phyloP scores from a whole-genome alignment of 805 yeast species.

The Lachancea mirantina region DNA sequence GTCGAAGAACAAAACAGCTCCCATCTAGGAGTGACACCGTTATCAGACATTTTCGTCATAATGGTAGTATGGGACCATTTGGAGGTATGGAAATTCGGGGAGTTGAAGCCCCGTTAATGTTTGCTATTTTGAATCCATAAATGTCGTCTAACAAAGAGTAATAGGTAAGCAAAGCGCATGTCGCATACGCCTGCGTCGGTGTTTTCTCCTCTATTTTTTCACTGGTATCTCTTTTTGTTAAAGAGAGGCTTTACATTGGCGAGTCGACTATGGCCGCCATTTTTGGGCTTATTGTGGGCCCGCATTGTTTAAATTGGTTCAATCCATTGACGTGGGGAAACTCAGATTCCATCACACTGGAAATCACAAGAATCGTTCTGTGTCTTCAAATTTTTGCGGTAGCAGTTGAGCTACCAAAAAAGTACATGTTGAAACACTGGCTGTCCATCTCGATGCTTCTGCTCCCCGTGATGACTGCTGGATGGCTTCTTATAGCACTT shows the following conservation, averaged over 20 bases:
- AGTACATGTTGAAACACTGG: constrained; percentile 83
- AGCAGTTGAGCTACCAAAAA: constrained; percentile 87
- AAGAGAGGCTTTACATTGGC: constrained; percentile 79
- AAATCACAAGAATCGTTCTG: constrained; percentile 72
- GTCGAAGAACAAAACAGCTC: no score
- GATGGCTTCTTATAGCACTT: constrained; percentile 79
- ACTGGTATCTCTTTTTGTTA: constrained; percentile 69
- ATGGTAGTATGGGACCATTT: constrained; percentile 32
- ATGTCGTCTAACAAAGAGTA: neutral
- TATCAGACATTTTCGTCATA: neutral
- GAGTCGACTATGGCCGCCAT: constrained; percentile 87
- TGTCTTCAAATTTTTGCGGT: constrained; percentile 90
- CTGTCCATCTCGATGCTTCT: constrained; percentile 63
- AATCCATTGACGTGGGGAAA: constrained; percentile 82
- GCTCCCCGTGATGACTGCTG: constrained; percentile 82
- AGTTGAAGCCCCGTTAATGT: neutral
- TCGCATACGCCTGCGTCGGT: constrained; percentile 84
- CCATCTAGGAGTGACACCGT: no score
- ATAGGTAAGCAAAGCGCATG: constrained; percentile 58
- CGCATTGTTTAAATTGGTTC: constrained; percentile 79
- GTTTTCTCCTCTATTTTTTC: constrained; percentile 76
- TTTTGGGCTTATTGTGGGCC: constrained; percentile 83
- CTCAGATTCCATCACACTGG: constrained; percentile 73
- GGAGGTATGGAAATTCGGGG: constrained; percentile 12
- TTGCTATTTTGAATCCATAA: no score